Evolutionary conservation across 768 basidiomycete species (phyloP).

Genomic region (Tulasnella sp.): DNA sequence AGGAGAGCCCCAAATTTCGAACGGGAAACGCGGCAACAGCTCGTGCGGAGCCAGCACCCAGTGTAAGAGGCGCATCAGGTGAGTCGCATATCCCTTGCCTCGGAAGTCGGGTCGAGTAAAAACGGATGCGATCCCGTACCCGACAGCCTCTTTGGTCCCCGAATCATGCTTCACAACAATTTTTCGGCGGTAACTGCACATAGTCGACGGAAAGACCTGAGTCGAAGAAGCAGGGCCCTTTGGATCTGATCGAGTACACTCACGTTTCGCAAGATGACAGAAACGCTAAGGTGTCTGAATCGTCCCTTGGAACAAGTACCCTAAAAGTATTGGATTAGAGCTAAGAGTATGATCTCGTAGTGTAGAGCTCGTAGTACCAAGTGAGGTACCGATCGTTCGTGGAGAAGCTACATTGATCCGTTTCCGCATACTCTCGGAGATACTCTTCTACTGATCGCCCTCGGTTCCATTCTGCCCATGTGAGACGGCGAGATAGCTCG

Average conservation of each 20-base stretch:
- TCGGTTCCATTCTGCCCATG: conserved; percentile 46
- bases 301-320: conserved; percentile 55
- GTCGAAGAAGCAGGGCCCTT: not conserved
- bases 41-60: conserved; percentile 47
- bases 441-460: conserved; percentile 48
- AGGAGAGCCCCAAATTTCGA: conserved; percentile 43
- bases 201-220: not conserved
- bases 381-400: conserved; percentile 44
- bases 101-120: conserved; percentile 53
- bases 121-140: conserved; percentile 56
- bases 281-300: conserved; percentile 53
- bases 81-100: conserved; percentile 54
- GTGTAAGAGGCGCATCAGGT: conserved; percentile 65
- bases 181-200: conserved; percentile 41
- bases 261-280: conserved; percentile 63
- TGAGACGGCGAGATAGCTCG: conserved; percentile 37
- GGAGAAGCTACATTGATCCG: conserved; percentile 47
- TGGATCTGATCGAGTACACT: conserved; percentile 32
- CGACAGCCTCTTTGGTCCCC: conserved; percentile 39
- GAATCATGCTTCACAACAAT: conserved; percentile 36
- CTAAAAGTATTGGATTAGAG: conserved; percentile 37
- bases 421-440: conserved; percentile 42
- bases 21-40: conserved; percentile 42
- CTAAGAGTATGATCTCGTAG: not conserved
- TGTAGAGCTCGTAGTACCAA: conserved; percentile 43